Evolutionary conservation across 371 early-diverging fungal species (phyloP).

Genomic region (Rhizomucor miehei): DNA sequence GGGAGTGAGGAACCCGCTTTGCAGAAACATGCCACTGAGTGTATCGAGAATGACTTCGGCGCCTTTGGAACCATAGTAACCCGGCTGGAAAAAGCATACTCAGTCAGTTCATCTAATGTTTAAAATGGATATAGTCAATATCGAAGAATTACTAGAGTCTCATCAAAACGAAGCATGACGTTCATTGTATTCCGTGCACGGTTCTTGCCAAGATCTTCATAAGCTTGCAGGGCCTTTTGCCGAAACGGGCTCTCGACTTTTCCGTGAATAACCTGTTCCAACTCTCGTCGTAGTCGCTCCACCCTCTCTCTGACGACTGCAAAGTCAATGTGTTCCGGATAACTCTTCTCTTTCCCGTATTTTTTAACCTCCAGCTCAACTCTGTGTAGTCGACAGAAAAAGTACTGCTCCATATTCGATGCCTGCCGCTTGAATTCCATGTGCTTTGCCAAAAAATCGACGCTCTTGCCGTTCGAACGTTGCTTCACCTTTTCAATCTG

Average conservation of each 20-base stretch:
- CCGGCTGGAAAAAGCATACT: constrained; percentile 36
- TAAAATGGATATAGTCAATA: neutral
- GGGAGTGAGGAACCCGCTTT: constrained; percentile 29
- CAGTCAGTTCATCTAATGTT: neutral
- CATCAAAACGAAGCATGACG: constrained; percentile 38
- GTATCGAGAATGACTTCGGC: constrained; percentile 37
- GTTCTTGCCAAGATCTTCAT: constrained; percentile 35
- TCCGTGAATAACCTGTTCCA: constrained; percentile 36
- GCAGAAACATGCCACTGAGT: constrained; percentile 33
- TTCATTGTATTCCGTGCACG: constrained; percentile 48
- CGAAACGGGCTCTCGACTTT: constrained; percentile 30
- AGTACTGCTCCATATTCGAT: constrained; percentile 17
- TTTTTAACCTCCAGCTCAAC: constrained; percentile 45
- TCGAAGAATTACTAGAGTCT: constrained; percentile 21
- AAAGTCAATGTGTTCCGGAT: constrained; percentile 46
- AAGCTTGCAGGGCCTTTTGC: constrained; percentile 29
- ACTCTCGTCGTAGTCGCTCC: constrained; percentile 15
- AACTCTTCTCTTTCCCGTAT: constrained; percentile 30
- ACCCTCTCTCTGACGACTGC: constrained; percentile 29
- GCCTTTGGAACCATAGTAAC: constrained; percentile 64
- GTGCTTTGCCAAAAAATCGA: constrained; percentile 4
- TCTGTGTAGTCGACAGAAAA: constrained; percentile 53
- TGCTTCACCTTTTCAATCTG: constrained; percentile 5
- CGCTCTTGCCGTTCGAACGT: neutral
- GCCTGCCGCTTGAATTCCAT: constrained; percentile 8